phyloP scores from a whole-genome alignment of 495 filamentous ascomycete genomes.

The Neurospora sp. region DNA sequence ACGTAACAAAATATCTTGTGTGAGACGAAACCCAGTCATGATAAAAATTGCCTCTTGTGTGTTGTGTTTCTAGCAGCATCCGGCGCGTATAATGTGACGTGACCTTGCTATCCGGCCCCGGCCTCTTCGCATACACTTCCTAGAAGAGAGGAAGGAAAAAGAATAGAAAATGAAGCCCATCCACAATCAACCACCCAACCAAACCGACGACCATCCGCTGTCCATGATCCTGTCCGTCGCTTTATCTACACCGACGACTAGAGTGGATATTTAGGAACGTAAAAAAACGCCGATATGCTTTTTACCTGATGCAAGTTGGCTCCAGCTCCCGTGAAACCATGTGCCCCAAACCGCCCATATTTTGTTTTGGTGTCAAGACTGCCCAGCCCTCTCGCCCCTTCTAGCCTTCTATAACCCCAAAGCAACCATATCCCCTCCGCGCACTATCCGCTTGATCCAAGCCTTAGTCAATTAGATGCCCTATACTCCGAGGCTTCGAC shows the following conservation, averaged over 20 bases:
- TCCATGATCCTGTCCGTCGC: not conserved
- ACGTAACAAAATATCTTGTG: no score
- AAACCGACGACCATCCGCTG: not conserved
- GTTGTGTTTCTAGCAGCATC: not conserved
- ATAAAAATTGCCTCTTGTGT: not conserved
- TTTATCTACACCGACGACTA: not conserved
- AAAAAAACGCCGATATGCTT: not conserved
- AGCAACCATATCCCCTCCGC: not conserved
- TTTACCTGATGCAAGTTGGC: not conserved
- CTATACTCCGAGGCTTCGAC: constrained; percentile 32
- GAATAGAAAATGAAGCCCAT: not conserved
- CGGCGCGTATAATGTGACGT: not conserved
- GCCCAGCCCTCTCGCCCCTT: not conserved
- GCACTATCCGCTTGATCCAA: not conserved
- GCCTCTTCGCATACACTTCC: not conserved
- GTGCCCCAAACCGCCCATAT: not conserved
- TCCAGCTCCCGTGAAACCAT: not conserved
- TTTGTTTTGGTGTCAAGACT: not conserved
- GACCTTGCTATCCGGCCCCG: not conserved
- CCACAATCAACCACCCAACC: not conserved
- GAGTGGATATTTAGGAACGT: not conserved
- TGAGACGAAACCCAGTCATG: not conserved
- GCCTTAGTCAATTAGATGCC: constrained; percentile 30
- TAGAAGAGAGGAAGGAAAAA: not conserved
- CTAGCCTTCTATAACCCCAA: not conserved